Evolutionary conservation across 2,329 filamentous ascomycete species (phyloP).

Genomic region (Sporothrix euskadiensis): DNA sequence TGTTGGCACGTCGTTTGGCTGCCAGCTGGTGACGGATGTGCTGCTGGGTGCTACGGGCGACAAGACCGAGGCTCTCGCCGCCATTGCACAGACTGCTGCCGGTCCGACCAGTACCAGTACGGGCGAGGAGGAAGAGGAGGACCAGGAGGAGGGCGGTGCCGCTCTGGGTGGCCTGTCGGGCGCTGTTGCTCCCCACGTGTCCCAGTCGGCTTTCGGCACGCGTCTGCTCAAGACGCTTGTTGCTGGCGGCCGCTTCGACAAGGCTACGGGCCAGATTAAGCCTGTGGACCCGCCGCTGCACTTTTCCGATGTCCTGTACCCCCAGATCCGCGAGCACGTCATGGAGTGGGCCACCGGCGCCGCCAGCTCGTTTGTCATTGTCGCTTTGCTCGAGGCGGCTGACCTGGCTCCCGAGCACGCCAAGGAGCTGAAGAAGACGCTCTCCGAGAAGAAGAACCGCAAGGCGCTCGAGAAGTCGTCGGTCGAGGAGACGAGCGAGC

Average conservation of each 20-base stretch:
- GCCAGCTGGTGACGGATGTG: slow-evolving; percentile 81
- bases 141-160: slow-evolving; percentile 44
- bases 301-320: slow-evolving; percentile 81
- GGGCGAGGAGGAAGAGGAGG: slow-evolving; percentile 47
- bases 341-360: slow-evolving; percentile 78
- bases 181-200: slow-evolving; percentile 54
- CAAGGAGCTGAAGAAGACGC: slow-evolving; percentile 64
- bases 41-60: slow-evolving; percentile 75
- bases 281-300: slow-evolving; percentile 73
- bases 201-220: slow-evolving; percentile 64
- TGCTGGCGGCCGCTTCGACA: slow-evolving; percentile 83
- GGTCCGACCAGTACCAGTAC: slow-evolving; percentile 53
- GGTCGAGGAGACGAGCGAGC: slow-evolving; percentile 56
- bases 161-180: slow-evolving; percentile 43
- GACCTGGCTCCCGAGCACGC: slow-evolving; percentile 69
- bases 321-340: slow-evolving; percentile 71
- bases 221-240: slow-evolving; percentile 91
- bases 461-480: slow-evolving; percentile 69
- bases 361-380: slow-evolving; percentile 80
- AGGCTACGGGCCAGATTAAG: slow-evolving; percentile 67
- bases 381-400: slow-evolving; percentile 74
- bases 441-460: slow-evolving; percentile 75
- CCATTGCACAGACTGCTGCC: slow-evolving; percentile 64
- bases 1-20: slow-evolving; percentile 75
- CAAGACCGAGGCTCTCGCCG: slow-evolving; percentile 71